Evolutionary conservation across 2,329 filamentous ascomycete species (phyloP).

Genomic region (Scedosporium boydii): DNA sequence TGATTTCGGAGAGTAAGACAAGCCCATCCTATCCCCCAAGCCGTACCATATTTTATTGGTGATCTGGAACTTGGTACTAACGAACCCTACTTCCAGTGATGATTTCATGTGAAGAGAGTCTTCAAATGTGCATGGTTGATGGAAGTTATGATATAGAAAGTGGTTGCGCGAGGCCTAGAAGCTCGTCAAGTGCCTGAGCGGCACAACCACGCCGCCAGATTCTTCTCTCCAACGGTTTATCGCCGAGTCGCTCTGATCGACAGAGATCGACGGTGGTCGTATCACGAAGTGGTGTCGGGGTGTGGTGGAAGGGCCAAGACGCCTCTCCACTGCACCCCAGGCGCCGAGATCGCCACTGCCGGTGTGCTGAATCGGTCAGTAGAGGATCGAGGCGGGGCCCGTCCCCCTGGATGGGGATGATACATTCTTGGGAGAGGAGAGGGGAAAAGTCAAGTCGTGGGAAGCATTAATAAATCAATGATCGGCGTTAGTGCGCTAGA

Average conservation of each 20-base stretch:
- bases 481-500: too few species aligned
- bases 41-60: not conserved
- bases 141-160: not conserved
- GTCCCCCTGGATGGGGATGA: not conserved
- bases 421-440: not conserved
- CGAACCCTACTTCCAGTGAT: slow-evolving; percentile 5
- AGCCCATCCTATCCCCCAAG: not conserved
- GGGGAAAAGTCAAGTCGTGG: not conserved
- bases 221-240: not conserved
- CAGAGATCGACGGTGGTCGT: not conserved
- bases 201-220: not conserved
- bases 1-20: slow-evolving; percentile 69
- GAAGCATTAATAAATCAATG: not conserved
- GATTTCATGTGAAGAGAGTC: slow-evolving; percentile 12
- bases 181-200: not conserved
- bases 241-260: not conserved
- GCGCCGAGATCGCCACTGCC: not conserved
- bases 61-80: not conserved
- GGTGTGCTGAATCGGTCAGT: not conserved
- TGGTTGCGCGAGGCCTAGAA: not conserved
- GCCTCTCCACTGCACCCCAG: not conserved
- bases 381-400: not conserved
- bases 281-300: not conserved
- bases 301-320: not conserved
- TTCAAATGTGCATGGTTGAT: not conserved